Conservation (phyloP, 2,329 filamentous ascomycete species). For the Tetracladium maxilliforme region DNA sequence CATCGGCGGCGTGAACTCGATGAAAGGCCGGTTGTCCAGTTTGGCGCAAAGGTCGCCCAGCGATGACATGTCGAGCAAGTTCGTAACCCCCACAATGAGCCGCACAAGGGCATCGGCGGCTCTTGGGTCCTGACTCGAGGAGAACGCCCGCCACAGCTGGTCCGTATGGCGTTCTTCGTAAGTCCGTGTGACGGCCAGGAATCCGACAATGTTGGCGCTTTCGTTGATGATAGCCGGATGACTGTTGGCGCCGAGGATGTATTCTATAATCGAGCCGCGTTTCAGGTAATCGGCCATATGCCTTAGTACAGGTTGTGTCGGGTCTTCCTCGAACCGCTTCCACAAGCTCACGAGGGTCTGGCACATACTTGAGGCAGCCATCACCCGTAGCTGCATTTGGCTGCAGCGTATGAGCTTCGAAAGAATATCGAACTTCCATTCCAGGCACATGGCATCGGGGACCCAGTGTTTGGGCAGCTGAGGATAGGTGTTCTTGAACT, state of each 20-base stretch:
- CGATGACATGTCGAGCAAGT: conserved; percentile 29
- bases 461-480: conserved; percentile 21
- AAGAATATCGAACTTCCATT: conserved; percentile 57
- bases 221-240: conserved; percentile 80
- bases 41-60: conserved; percentile 59
- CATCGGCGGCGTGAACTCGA: conserved; percentile 45
- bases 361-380: conserved; percentile 64
- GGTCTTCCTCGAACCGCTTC: conserved; percentile 18
- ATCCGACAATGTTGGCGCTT: conserved; percentile 73
- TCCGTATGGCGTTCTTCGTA: conserved; percentile 64
- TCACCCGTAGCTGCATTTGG: conserved; percentile 80
- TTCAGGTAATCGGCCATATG: conserved; percentile 58
- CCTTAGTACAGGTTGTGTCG: conserved; percentile 38
- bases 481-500: conserved; percentile 19
- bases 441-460: conserved; percentile 35
- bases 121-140: conserved; percentile 67
- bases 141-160: conserved; percentile 71
- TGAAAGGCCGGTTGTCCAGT: conserved; percentile 46
- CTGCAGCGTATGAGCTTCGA: conserved; percentile 65
- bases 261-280: conserved; percentile 60
- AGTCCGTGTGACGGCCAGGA: conserved; percentile 64
- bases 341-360: conserved; percentile 53
- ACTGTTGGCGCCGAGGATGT: conserved; percentile 79
- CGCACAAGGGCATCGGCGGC: conserved; percentile 67
- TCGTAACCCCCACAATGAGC: conserved; percentile 36